Evolutionary conservation across 306 rosid genomes (phyloP), one percentile per base, ranked within the genome.

Genomic region (Corylus americana): DNA sequence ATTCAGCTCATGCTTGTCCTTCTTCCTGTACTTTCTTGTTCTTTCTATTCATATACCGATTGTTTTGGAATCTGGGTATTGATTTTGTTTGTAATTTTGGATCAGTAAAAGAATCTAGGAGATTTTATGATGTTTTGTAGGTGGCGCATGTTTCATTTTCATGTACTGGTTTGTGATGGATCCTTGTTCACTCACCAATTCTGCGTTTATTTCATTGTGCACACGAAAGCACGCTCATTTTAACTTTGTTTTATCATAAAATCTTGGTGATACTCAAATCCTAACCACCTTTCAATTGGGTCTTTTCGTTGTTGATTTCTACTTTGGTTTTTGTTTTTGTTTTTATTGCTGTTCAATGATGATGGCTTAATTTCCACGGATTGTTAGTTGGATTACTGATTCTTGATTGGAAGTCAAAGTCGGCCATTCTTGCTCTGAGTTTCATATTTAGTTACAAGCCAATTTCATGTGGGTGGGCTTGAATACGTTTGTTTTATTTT

Each of bases 1-100:
- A 49, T 63, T 76, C 37, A 76, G 73, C 53, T 51, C 66, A 4
- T 10, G 37, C 13, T 25, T 59, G 6, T 59, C 80, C 18, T 49
- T 49, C 13, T 39, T 42, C 45, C 45, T 13, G 8, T 17, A 9
- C 45, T 44, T 17, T 48, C 42, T 11, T 1, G 54, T 31, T 74
- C 20, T 25, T 74, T 27, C 0, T 9, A 31, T 7, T 11, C 1
- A 4, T 39, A 5, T 39, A 4, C 45, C 35, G 17, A 20, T 59
- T 59, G 16, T 59, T 59, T 1, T 59, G 66, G 66, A 59, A 11
- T 25, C 14, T 59, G 1, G 16, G 16, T 59, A 25, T 59, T 8
- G 1, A 59, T 25, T 67, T 18, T 67, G 22, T n/a, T 42, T 39
- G 72, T 67, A 9, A 64, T 64, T 20, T 42, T 67, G 29, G 72